Base-by-base conservation (phyloP, 352 stramenopile genomes). In the Peronospora destructor region DNA sequence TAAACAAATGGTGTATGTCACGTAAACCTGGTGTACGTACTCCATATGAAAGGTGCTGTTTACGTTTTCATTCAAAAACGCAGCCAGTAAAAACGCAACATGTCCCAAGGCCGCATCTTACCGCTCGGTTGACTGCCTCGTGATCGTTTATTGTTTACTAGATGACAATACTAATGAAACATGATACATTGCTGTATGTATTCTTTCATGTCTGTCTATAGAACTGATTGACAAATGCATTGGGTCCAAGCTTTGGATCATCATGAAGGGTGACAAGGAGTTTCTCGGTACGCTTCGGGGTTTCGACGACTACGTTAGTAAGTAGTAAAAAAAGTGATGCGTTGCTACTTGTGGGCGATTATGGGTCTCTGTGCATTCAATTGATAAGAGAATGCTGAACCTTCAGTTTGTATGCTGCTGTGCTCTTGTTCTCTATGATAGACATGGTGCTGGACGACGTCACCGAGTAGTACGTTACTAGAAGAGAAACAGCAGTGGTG, bases 181-280 rank as follows among this genome's bases (percentile, higher is more conserved):
- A 3, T 50, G 1, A 1, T 52, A 25, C 4, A 11, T 14, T n/a
- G 43, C 28, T 35, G 2, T 49, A 33, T 35, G 6, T 13, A 30
- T 14, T 2, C 7, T 39, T 4, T 28, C 25, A 9, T 25, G 19
- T 41, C 13, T 19, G 19, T 6, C 8, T 13, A 26, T 48, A 94
- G 97, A 99, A 77, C 74, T 99, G 25, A 98, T 99, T 54, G 97
- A 99, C 77, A 98, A 99, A 67, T 98, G 96, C 68, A 98, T 99
- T 56, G 97, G 96, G 41, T 98, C 91, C 12, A 84, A 90, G 48
- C 89, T 99, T 41, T 99, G 96, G 96, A 98, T 99, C 61, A 93
- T 99, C 61, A 98, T 99, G 95, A 97, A 98, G 67, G 95, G 95
- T 35, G 85, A 97, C 66, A 97, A 98, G 66, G 94, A 98, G 64